These are phyloP conservation scores for Meredithiella fracta DNA, from an alignment of 2,329 filamentous ascomycete species.

Conservation along the genomic window DNA sequence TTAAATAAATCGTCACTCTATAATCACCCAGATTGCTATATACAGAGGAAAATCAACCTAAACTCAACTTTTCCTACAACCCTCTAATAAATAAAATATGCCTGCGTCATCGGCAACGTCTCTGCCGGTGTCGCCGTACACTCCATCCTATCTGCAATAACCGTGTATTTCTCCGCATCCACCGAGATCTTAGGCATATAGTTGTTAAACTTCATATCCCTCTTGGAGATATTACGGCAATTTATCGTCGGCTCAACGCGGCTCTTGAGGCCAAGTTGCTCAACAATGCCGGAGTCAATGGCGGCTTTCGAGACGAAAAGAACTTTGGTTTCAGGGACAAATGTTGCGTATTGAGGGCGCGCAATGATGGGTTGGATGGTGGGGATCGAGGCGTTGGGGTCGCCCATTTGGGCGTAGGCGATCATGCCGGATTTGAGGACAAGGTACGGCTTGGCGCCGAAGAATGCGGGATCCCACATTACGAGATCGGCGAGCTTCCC, in stretches of 20 bases:
- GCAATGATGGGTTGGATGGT: constrained; percentile 73
- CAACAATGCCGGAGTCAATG: constrained; percentile 48
- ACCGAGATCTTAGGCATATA: constrained; percentile 73
- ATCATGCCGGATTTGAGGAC: constrained; percentile 84
- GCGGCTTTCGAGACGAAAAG: constrained; percentile 69
- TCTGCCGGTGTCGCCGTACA: constrained; percentile 59
- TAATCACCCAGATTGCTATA: no score
- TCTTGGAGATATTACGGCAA: constrained; percentile 62
- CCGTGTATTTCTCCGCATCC: constrained; percentile 77
- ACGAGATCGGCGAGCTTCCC: constrained; percentile 84
- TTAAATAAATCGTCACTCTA: no score
- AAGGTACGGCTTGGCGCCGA: constrained; percentile 68
- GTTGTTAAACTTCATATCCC: constrained; percentile 83
- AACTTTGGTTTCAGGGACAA: constrained; percentile 56
- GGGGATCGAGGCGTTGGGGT: constrained; percentile 70
- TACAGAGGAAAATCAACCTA: no score
- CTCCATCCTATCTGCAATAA: constrained; percentile 65
- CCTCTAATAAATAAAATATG: constrained; percentile 54
- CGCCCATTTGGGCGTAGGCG: constrained; percentile 68
- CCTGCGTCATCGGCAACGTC: constrained; percentile 58
- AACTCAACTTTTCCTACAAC: no score
- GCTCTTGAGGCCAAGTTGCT: constrained; percentile 60
- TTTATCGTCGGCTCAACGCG: constrained; percentile 63
- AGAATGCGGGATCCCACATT: constrained; percentile 69
- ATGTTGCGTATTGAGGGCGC: constrained; percentile 69